Base-by-base conservation (phyloP, 805 yeast genomes). In the Wickerhamiella galacta region DNA sequence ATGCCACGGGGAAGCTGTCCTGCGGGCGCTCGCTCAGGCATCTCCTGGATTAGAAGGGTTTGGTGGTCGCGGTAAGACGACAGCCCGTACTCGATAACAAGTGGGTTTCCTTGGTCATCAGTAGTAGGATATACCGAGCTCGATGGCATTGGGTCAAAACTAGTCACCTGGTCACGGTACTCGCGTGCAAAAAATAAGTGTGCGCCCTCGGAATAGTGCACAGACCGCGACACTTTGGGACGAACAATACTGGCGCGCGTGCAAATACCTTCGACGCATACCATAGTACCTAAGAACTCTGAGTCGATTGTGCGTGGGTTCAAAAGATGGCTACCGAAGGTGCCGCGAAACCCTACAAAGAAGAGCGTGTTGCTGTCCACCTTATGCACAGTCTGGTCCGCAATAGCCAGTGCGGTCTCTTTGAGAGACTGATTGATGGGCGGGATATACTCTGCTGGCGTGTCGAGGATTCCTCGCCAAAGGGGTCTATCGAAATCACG, bases 11-110 rank as follows among this genome's bases (percentile, higher is more conserved):
- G 98, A 41, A 90, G 64, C 58, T 87, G 96, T 36, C 98, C 98
- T 1, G 96, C 93, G 11, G 96, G 98, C 1, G 96, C 95, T 41
- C 75, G 66, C 58, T 90, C 96, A 1, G 98, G 96, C 81, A 90
- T 80, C 59, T 90, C 98, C 55, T 90, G 98, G 23, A 90, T 76
- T 0, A 95, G 71, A 23, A 90, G 68, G 25, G 82, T 77, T 57
- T 90, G 98, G 53, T 87, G 95, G 56, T 90, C 98, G 46, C 87
- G 66, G 53, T 81, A 90, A 19, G 92, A 82, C 6, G 85, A 75
- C 49, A 74, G 78, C 1, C 98, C 98, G 49, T 81, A 90, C 53
- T 90, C 96, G 1, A 95, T 85, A 14, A 70, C 65, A 42, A 90
- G 60, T 45, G 80, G 81, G 56, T 85, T 75, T 5, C 95, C 95